phyloP scores from a whole-genome alignment of 2,329 filamentous ascomycete genomes.

The Penicillium sp. region DNA sequence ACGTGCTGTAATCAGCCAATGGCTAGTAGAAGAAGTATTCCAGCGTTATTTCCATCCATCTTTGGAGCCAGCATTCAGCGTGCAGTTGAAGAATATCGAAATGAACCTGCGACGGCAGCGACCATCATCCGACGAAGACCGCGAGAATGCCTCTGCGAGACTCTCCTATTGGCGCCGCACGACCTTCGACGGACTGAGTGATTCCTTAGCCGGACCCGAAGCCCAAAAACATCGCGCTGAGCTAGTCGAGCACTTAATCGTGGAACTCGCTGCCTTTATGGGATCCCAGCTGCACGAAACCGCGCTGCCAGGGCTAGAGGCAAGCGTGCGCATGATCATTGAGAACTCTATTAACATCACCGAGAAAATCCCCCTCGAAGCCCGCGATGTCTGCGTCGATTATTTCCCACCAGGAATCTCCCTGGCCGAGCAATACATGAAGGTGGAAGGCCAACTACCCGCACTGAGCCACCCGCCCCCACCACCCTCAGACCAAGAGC shows the following conservation, averaged over 20 bases:
- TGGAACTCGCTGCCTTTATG: conserved; percentile 59
- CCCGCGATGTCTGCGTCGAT: conserved; percentile 76
- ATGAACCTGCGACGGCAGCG: conserved; percentile 69
- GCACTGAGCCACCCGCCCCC: conserved; percentile 37
- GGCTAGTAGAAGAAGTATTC: conserved; percentile 85
- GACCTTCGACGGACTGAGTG: conserved; percentile 80
- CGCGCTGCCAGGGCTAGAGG: conserved; percentile 70
- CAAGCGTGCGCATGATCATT: conserved; percentile 82
- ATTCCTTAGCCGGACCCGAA: conserved; percentile 56
- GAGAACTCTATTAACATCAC: conserved; percentile 81
- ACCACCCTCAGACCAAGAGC: conserved; percentile 16
- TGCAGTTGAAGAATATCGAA: conserved; percentile 75
- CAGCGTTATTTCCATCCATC: conserved; percentile 86
- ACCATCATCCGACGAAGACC: conserved; percentile 71
- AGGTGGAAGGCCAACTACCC: conserved; percentile 63
- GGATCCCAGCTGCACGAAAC: conserved; percentile 68
- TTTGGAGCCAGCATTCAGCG: conserved; percentile 66
- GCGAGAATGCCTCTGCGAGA: conserved; percentile 76
- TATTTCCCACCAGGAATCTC: conserved; percentile 71
- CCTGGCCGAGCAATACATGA: conserved; percentile 69
- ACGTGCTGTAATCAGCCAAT: conserved; percentile 75
- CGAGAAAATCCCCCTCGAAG: conserved; percentile 78
- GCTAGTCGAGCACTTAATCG: conserved; percentile 62
- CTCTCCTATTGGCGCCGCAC: conserved; percentile 88
- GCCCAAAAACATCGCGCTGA: conserved; percentile 58